Evolutionary conservation across 306 rosid genomes (phyloP).

Genomic region (Aeschynomene evenia): DNA sequence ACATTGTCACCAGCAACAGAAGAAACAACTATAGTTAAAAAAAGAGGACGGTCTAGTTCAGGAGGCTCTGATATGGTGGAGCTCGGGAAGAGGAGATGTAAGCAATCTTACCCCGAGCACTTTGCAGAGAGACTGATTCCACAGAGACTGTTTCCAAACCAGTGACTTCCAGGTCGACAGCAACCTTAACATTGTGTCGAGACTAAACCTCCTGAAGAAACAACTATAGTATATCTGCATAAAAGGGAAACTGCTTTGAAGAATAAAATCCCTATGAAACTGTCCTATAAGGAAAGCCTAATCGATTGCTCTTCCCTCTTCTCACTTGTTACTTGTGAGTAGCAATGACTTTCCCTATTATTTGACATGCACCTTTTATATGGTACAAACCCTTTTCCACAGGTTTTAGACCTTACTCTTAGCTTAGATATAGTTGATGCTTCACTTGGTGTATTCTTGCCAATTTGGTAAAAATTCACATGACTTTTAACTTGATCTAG

Average conservation of each 20-base stretch:
- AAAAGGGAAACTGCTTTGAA: slow-evolving; percentile 17
- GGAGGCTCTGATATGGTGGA: no score
- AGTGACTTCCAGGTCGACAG: no score
- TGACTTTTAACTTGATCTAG: slow-evolving; percentile 30
- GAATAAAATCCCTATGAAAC: background rate
- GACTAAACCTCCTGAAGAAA: no score
- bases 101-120: no score
- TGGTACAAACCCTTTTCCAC: slow-evolving; percentile 66
- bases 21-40: slow-evolving; percentile 14
- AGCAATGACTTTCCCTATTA: slow-evolving; percentile 38
- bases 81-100: no score
- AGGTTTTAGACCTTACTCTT: slow-evolving; percentile 31
- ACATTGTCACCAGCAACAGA: slow-evolving; percentile 26
- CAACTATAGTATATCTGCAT: background rate
- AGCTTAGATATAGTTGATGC: slow-evolving; percentile 6
- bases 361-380: slow-evolving; percentile 63
- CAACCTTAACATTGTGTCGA: no score
- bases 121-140: no score
- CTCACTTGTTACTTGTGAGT: slow-evolving; percentile 25
- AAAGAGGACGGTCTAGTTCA: no score
- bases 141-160: no score
- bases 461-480: slow-evolving; percentile 9
- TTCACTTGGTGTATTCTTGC: slow-evolving; percentile 11
- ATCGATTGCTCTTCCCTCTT: slow-evolving; percentile 50
- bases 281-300: slow-evolving; percentile 50